phyloP scores from a whole-genome alignment of 192 early-diverging fungal genomes.

The Haplosporangium gracile region DNA sequence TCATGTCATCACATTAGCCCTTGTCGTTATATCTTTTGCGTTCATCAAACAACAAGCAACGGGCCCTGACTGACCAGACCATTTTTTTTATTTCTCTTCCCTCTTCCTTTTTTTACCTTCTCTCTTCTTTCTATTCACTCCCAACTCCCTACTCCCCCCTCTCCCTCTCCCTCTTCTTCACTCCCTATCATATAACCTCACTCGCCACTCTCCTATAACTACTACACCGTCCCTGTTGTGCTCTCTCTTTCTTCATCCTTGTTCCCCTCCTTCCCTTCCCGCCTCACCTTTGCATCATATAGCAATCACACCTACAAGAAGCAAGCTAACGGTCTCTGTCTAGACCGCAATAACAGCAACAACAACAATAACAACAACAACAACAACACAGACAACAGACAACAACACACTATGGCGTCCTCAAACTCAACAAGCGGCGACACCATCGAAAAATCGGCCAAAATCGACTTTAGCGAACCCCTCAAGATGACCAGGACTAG shows the following conservation, averaged over 20 bases:
- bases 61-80: not conserved
- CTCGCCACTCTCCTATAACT: not conserved
- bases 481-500: conserved; percentile 32
- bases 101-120: not conserved
- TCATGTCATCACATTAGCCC: too few species aligned
- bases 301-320: not conserved
- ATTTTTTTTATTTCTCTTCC: not conserved
- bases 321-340: not conserved
- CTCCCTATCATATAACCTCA: not conserved
- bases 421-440: not conserved
- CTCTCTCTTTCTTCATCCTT: not conserved
- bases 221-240: not conserved
- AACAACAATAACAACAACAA: too few species aligned
- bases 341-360: not conserved
- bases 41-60: not conserved
- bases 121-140: not conserved
- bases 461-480: conserved; percentile 15
- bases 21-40: too few species aligned
- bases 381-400: not conserved
- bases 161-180: not conserved
- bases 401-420: conserved; percentile 18
- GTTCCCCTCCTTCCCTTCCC: not conserved
- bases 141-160: too few species aligned
- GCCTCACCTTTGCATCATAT: not conserved
- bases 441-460: conserved; percentile 15